Evolutionary conservation across 306 rosid genomes (phyloP), one percentile per base, ranked within the genome.

Genomic region (Cicer yamashitae): DNA sequence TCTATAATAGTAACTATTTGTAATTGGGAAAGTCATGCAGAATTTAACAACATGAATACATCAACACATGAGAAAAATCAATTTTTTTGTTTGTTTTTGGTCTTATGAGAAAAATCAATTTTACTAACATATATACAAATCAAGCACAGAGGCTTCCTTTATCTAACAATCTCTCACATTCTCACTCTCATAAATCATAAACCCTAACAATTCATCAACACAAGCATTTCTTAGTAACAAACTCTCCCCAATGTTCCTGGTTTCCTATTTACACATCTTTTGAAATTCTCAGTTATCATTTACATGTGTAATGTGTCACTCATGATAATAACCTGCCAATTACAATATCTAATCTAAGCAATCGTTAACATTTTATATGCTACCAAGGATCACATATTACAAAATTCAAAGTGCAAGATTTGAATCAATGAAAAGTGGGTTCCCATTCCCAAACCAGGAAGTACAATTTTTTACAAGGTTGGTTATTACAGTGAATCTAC

Each of bases 401-500:
- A 43, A 9, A 43, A 43, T 43, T 43, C 3, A 43, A 41, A 41
- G 9, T 41, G 64, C 17, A 76, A 65, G 50, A 25, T 25, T 25
- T 25, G 34, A 25, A 30, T 30, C 37, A 58, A 81, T 30, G 20
- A 22, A 64, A 45, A 37, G 65, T 56, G 71, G 48, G 5, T 30
- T 30, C 34, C 5, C 34, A 30, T 38, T 22, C 74, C 38, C 50
- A 17, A 17, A 52, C 3, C 20, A 64, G 37, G 52, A 7, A 1
- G 50, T 39, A 14, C 38, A 50, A 47, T 20, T 22, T 58, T 58
- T 54, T 66, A 80, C 82, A 71, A 10, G 14, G 3, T 51, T 38
- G 1, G 30, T 63, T 3, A 8, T 69, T 8, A 44, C 51, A 80
- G 67, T 7, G 50, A 10, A 52, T 45, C 45, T 74, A 83, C 79